Evolutionary conservation across 257 asterid species (phyloP).

Genomic region (Galeopsis tetrahit): DNA sequence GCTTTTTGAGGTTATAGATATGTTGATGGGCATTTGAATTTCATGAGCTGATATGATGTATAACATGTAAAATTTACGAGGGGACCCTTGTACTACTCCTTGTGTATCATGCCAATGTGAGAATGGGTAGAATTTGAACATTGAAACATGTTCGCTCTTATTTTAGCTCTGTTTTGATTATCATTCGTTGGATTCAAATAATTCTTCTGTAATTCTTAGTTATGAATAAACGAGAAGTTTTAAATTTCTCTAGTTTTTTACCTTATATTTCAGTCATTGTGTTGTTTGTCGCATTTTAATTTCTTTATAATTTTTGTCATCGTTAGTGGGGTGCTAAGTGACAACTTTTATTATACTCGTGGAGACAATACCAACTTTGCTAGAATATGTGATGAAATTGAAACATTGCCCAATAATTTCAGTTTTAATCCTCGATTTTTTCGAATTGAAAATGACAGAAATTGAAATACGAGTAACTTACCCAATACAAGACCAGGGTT

Average conservation of each 20-base stretch:
- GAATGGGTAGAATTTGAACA: constrained; percentile 27
- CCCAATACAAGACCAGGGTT: too few species aligned
- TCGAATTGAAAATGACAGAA: too few species aligned
- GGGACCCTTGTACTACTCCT: not conserved
- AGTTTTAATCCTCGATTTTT: too few species aligned
- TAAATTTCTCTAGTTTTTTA: not conserved
- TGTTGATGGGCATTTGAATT: constrained; percentile 7
- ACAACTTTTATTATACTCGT: too few species aligned
- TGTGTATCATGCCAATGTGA: constrained; percentile 22
- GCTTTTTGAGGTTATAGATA: constrained; percentile 21
- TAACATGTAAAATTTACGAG: constrained; percentile 25
- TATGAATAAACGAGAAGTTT: not conserved
- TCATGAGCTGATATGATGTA: constrained; percentile 29
- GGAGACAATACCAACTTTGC: too few species aligned
- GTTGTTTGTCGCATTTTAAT: not conserved
- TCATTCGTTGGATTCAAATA: constrained; percentile 5
- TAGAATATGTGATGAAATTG: too few species aligned
- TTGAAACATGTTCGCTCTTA: not conserved
- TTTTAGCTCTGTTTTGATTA: not conserved
- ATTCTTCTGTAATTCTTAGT: not conserved
- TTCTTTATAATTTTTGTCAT: too few species aligned
- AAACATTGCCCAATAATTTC: too few species aligned
- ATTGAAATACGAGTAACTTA: too few species aligned
- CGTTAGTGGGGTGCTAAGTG: too few species aligned
- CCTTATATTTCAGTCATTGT: not conserved